Conservation (phyloP, 495 filamentous ascomycete genomes). For the Xylaria flabelliformis region DNA sequence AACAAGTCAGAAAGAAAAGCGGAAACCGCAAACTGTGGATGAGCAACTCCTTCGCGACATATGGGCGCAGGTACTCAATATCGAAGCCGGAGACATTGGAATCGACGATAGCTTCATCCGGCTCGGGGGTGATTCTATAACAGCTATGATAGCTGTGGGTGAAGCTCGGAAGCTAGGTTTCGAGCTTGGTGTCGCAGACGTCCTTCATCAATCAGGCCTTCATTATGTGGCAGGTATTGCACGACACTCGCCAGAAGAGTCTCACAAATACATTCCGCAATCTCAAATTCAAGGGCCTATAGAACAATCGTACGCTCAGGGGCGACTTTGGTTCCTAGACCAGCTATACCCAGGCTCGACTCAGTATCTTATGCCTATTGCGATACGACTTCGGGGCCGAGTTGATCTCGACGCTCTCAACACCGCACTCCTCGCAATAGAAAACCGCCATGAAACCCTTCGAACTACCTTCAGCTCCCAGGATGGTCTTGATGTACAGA, state of each 20-base stretch:
- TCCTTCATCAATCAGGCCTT: conserved; percentile 5
- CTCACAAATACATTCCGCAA: background rate
- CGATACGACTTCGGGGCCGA: conserved; percentile 16
- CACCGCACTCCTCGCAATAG: conserved; percentile 20
- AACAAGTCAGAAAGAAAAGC: background rate
- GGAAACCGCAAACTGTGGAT: background rate
- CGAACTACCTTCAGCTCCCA: conserved; percentile 23
- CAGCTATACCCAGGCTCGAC: conserved; percentile 25
- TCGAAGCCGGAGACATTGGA: background rate
- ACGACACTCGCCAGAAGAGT: background rate
- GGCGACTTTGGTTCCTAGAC: conserved; percentile 10
- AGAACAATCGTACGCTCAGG: conserved; percentile 5
- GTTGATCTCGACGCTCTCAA: conserved; percentile 16
- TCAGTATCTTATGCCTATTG: conserved; percentile 24
- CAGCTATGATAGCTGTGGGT: conserved; percentile 35
- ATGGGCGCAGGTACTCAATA: background rate
- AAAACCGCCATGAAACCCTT: conserved; percentile 25
- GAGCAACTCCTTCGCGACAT: background rate
- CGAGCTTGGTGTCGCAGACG: conserved; percentile 4
- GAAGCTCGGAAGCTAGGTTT: conserved; percentile 8
- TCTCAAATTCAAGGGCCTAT: background rate
- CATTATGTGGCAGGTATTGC: background rate
- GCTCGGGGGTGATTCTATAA: conserved; percentile 41
- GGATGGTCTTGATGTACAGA: conserved; percentile 12
- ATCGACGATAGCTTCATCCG: background rate